A percentile compares a stretch with the other conserved stretches of the same genome.
phyloP scores from a whole-genome alignment of 192 early-diverging fungal species.

The Chytriomyces hyalinus region DNA sequence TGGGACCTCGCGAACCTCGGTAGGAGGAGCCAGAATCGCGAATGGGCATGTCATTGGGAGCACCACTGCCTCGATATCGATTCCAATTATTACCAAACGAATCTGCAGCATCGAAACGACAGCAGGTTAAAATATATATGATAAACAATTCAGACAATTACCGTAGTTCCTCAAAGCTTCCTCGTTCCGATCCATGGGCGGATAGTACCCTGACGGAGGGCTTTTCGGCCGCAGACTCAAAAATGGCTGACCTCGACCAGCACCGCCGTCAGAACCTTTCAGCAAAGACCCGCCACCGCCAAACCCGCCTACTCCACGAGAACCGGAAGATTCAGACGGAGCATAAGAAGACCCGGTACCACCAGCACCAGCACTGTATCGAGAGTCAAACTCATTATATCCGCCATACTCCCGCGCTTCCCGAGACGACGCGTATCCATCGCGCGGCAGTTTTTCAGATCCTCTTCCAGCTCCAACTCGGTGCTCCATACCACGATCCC shows the following conservation, averaged over 20 bases:
- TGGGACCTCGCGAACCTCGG: background rate
- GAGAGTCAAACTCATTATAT: background rate
- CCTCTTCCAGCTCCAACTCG: background rate
- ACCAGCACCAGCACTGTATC: background rate
- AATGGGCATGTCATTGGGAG: background rate
- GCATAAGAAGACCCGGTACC: no score
- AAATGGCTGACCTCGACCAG: background rate
- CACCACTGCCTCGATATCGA: background rate
- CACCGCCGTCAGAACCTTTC: no score
- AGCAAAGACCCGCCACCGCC: no score
- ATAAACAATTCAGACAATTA: background rate
- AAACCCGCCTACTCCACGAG: no score
- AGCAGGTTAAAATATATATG: background rate
- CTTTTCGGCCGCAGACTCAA: conserved; percentile 2
- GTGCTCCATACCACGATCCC: background rate
- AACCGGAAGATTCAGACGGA: no score
- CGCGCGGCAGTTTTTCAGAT: no score
- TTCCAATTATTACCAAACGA: background rate
- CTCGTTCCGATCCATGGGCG: background rate
- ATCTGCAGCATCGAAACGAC: background rate
- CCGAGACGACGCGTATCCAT: background rate
- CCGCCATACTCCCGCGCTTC: background rate
- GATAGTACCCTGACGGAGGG: background rate
- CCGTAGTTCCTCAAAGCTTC: background rate
- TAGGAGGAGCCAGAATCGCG: background rate